These are phyloP conservation scores for Cadophora malorum DNA, from an alignment of 2,329 filamentous ascomycete genomes.

Conservation along the genomic window DNA sequence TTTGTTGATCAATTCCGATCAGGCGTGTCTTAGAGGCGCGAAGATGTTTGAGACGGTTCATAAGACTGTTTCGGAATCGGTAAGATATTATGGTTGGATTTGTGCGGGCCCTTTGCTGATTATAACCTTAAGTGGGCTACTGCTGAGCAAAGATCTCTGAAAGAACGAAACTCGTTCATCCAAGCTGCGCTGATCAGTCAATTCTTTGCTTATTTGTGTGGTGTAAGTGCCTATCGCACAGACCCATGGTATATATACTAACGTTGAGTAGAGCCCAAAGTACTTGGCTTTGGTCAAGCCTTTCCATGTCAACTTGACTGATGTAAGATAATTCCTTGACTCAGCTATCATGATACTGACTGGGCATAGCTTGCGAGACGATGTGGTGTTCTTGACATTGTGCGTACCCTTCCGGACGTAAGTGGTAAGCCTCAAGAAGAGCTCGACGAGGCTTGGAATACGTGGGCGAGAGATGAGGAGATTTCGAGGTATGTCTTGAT, in stretches of 20 bases:
- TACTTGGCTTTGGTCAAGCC: conserved; percentile 28
- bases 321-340: conserved; percentile 20
- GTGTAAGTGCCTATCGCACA: conserved; percentile 19
- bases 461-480: conserved; percentile 28
- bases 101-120: background rate
- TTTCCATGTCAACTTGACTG: conserved; percentile 29
- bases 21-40: conserved; percentile 20
- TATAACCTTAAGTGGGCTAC: conserved; percentile 21
- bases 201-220: conserved; percentile 30
- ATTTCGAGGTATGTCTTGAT: conserved; percentile 24
- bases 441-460: conserved; percentile 27
- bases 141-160: conserved; percentile 16
- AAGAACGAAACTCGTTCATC: conserved; percentile 17
- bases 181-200: conserved; percentile 30
- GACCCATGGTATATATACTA: background rate
- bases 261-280: conserved; percentile 23
- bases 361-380: conserved; percentile 15
- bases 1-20: conserved; percentile 24
- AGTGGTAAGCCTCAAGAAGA: conserved; percentile 12
- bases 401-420: background rate
- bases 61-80: conserved; percentile 28
- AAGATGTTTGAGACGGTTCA: conserved; percentile 32
- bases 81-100: background rate
- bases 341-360: background rate
- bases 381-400: conserved; percentile 13